A percentile compares a stretch with the other conserved stretches of the same genome.
These are phyloP conservation scores for Plectosphaerella cucumerina DNA, from an alignment of 2,329 filamentous ascomycete species.

Conservation along the genomic window DNA sequence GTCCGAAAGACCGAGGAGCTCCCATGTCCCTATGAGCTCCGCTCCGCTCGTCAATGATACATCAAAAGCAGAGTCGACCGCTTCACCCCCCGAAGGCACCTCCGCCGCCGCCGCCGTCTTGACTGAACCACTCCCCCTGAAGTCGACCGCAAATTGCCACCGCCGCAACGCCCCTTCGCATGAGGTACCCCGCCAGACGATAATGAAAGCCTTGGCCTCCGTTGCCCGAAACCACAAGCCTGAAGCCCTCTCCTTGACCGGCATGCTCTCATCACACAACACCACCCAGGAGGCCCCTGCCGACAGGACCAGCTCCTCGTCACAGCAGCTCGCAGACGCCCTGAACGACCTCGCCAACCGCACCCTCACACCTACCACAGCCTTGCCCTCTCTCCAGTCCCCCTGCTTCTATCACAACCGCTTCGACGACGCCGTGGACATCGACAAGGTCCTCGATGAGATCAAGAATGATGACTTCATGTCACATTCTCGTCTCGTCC, in stretches of 20 bases:
- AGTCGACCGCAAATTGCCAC: constrained; percentile 15
- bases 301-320: constrained; percentile 39
- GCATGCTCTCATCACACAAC: constrained; percentile 49
- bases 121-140: not conserved
- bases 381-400: constrained; percentile 72
- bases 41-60: not conserved
- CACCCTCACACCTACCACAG: constrained; percentile 37
- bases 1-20: not conserved
- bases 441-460: constrained; percentile 91
- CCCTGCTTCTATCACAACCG: constrained; percentile 98
- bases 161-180: constrained; percentile 51
- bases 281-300: constrained; percentile 27
- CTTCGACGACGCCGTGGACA: constrained; percentile 93
- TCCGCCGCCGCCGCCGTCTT: not conserved
- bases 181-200: constrained; percentile 74
- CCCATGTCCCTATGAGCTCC: not conserved
- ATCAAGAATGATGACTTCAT: constrained; percentile 85
- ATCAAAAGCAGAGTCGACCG: not conserved
- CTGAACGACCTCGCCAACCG: constrained; percentile 48
- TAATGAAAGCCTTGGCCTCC: constrained; percentile 77
- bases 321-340: constrained; percentile 61
- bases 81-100: not conserved
- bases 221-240: constrained; percentile 56
- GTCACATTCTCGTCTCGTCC: constrained; percentile 89
- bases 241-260: constrained; percentile 57